Evolutionary conservation across 2,329 filamentous ascomycete genomes (phyloP).

Genomic region (Colletotrichum sp.): DNA sequence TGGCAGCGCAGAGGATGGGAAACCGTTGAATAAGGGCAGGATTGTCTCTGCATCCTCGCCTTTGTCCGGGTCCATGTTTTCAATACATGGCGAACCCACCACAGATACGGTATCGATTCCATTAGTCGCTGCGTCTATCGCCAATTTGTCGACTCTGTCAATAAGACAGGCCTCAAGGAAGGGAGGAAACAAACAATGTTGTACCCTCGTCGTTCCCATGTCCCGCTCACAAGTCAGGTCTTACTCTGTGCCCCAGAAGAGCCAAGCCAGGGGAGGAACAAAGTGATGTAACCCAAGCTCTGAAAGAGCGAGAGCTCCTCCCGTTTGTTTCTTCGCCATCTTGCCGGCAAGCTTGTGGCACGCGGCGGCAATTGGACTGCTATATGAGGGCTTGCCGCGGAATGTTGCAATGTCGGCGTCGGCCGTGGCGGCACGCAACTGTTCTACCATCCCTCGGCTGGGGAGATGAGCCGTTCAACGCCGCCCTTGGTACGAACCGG

Average conservation of each 20-base stretch:
- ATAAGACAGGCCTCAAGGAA: not conserved
- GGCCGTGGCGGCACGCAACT: conserved; percentile 6
- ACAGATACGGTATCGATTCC: not conserved
- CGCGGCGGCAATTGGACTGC: not conserved
- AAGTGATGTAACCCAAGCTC: not conserved
- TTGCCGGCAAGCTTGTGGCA: not conserved
- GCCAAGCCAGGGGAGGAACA: not conserved
- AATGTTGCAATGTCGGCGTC: conserved; percentile 14
- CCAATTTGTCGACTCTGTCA: not conserved
- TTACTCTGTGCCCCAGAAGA: not conserved
- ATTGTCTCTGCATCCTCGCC: not conserved
- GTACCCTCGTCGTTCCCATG: not conserved
- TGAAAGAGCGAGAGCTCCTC: not conserved
- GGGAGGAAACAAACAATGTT: not conserved
- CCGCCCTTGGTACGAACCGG: not conserved
- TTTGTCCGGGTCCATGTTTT: not conserved
- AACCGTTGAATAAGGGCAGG: not conserved
- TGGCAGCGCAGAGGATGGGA: not conserved
- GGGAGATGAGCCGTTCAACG: not conserved
- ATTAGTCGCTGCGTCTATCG: not conserved
- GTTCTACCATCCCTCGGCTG: conserved; percentile 8
- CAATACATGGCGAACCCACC: not conserved
- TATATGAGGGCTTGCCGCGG: not conserved
- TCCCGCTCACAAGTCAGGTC: not conserved
- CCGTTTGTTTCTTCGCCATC: not conserved